Base-by-base conservation (phyloP, 345 rosid genomes). In the Xanthoceras sorbifolium region DNA sequence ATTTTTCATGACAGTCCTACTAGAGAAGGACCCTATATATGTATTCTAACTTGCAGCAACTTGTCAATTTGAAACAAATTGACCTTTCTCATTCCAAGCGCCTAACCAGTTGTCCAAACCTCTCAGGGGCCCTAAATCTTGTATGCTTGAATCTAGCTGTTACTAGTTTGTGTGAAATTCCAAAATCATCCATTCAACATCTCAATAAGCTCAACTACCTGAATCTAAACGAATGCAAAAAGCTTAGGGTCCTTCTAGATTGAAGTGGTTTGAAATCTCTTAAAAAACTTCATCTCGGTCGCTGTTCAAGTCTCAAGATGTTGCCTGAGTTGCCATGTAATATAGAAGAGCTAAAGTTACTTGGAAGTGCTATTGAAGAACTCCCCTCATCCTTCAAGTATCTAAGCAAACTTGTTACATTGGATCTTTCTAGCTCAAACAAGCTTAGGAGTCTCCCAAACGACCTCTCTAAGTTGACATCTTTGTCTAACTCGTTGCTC, bases 361-460 rank as follows among this genome's bases (percentile, higher is more conserved):
- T 65, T 18, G 61, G 46, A 29, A 78, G 76, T 72, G 72, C 77
- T 6, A 72, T 78, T 5, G 60, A 54, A 22, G 77, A 72, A 72
- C 42, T 78, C 17, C 76, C 77, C 1, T 26, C 42, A 23, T 52
- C 81, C 28, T 0, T 78, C 0, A 38, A 29, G 14, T 63, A 72
- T 72, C 48, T 78, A 9, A 22, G 52, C 4, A 42, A 59, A 22
- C 17, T 78, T 0, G 2, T 32, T 42, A 44, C 36, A 15, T 26
- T 72, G 66, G 3, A 15, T 17, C 52, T 77, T 11, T 4, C 12
- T 0, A 48, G 57, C 14, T 72, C 65, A 1, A 3, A 0, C 4
- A 44, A 29, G 48, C 72, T 78, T 52, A 62, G 38, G 38, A 17
- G 22, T 25, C 54, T 78, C 15, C 66, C 77, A 5, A 26, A 42